These are phyloP conservation scores for Aspergillus wentii DNA, from an alignment of 495 filamentous ascomycete species.

Conservation along the genomic window DNA sequence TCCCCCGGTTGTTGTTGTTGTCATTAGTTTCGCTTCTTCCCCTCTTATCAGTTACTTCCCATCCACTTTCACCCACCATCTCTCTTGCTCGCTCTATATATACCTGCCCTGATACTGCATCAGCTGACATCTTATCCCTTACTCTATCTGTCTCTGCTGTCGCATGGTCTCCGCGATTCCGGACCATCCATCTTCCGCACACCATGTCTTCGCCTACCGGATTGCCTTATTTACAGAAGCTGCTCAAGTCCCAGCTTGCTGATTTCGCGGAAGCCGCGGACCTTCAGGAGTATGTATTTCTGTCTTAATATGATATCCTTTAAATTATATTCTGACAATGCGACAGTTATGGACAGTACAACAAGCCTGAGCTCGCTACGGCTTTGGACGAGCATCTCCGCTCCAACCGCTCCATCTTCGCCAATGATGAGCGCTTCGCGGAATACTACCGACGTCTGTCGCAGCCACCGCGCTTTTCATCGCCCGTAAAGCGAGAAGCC, in stretches of 20 bases:
- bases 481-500: constrained; percentile 71
- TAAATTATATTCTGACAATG: too few relatives aligned
- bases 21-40: constrained; percentile 4
- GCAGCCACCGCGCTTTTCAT: constrained; percentile 43
- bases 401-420: constrained; percentile 56
- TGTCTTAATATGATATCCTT: too few relatives aligned
- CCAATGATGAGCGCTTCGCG: constrained; percentile 56
- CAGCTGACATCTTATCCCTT: constrained; percentile 12
- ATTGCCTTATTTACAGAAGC: constrained; percentile 70
- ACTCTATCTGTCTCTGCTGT: constrained; percentile 27
- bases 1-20: too few relatives aligned
- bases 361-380: constrained; percentile 78
- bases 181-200: constrained; percentile 11
- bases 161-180: constrained; percentile 43
- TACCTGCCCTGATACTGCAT: constrained; percentile 6
- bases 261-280: constrained; percentile 71
- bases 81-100: not conserved
- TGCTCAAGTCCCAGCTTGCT: constrained; percentile 77
- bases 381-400: constrained; percentile 71
- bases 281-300: constrained; percentile 64
- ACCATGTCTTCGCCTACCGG: constrained; percentile 47
- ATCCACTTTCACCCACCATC: not conserved
- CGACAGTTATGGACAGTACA: constrained; percentile 63
- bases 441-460: constrained; percentile 71
- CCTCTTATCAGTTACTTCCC: not conserved